Conservation (phyloP, 2,329 filamentous ascomycete genomes). For the Pseudogymnoascus sp. region DNA sequence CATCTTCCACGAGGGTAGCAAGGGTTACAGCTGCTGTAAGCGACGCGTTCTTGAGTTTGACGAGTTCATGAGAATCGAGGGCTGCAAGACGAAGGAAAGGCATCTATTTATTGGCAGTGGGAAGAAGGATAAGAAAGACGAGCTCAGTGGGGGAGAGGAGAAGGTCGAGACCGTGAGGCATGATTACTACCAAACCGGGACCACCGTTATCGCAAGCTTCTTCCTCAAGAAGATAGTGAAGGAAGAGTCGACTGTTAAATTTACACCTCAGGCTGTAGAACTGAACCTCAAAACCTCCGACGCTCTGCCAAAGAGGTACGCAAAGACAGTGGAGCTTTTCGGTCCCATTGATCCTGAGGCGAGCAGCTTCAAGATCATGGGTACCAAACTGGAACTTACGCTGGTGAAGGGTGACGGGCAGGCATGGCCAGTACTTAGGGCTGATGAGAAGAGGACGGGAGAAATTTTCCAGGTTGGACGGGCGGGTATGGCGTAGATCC, state of each 20-base stretch:
- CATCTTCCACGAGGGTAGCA: constrained; percentile 96
- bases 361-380: constrained; percentile 57
- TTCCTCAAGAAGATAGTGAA: constrained; percentile 98
- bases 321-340: constrained; percentile 64
- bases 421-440: constrained; percentile 61
- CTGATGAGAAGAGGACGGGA: constrained; percentile 55
- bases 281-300: constrained; percentile 84
- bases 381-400: constrained; percentile 62
- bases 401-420: constrained; percentile 55
- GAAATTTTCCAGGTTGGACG: constrained; percentile 87
- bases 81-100: constrained; percentile 71
- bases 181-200: constrained; percentile 91
- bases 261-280: constrained; percentile 53
- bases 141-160: constrained; percentile 52
- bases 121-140: constrained; percentile 39
- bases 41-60: constrained; percentile 91
- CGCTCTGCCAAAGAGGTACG: constrained; percentile 66
- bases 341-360: constrained; percentile 61
- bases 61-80: constrained; percentile 92
- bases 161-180: constrained; percentile 67
- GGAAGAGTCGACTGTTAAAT: constrained; percentile 62
- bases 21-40: constrained; percentile 97
- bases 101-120: constrained; percentile 82
- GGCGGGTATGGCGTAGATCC: constrained; percentile 44
- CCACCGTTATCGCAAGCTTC: constrained; percentile 78